These are phyloP conservation scores for Nannizziopsis arthrosporioides DNA, from an alignment of 2,329 filamentous ascomycete genomes.

Conservation along the genomic window DNA sequence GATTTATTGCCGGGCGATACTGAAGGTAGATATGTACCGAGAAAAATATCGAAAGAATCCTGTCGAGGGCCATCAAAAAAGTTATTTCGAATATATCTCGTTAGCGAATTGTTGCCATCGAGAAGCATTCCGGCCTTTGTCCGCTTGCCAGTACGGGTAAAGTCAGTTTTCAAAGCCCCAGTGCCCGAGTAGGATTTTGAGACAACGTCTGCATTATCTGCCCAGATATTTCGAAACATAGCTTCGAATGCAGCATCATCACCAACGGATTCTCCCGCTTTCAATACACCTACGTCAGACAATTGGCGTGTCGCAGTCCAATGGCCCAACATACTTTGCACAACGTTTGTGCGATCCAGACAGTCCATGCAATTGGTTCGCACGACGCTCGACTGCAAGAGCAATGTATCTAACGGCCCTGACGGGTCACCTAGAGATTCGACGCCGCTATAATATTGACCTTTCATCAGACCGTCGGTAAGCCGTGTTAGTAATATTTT, in stretches of 20 bases:
- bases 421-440: conserved; percentile 63
- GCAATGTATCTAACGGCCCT: conserved; percentile 66
- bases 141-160: conserved; percentile 83
- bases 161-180: conserved; percentile 93
- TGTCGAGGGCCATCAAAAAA: conserved; percentile 88
- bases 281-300: conserved; percentile 67
- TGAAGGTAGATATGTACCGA: conserved; percentile 71
- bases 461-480: conserved; percentile 59
- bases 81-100: conserved; percentile 85
- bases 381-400: conserved; percentile 76
- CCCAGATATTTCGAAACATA: conserved; percentile 95
- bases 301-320: conserved; percentile 84
- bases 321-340: conserved; percentile 91
- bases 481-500: conserved; percentile 76
- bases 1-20: conserved; percentile 57
- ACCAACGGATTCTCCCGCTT: conserved; percentile 62
- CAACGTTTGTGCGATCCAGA: conserved; percentile 91
- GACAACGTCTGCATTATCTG: conserved; percentile 93
- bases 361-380: conserved; percentile 99
- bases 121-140: conserved; percentile 76
- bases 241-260: conserved; percentile 75
- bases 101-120: conserved; percentile 78
- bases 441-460: conserved; percentile 85
- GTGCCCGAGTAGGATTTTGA: conserved; percentile 90
- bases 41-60: conserved; percentile 89